Evolutionary conservation across 495 filamentous ascomycete species (phyloP).

Genomic region (Lepidopterella palustris): DNA sequence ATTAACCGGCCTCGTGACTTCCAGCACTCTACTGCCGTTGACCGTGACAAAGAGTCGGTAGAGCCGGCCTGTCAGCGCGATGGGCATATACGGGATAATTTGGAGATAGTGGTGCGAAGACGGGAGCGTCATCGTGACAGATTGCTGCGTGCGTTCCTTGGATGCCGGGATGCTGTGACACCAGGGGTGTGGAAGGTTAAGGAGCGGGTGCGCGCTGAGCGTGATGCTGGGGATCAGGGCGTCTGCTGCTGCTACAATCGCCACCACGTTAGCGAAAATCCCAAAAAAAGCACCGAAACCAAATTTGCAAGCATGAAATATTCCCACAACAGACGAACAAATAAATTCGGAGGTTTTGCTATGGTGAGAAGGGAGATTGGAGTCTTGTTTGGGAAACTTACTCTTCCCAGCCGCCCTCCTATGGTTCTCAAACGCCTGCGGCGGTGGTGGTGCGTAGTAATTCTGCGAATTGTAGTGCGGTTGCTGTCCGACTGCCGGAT

Average conservation of each 20-base stretch:
- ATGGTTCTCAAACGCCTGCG: slow-evolving; percentile 11
- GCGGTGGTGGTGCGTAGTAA: slow-evolving; percentile 19
- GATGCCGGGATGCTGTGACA: slow-evolving; percentile 55
- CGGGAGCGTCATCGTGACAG: slow-evolving; percentile 59
- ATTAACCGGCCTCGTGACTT: slow-evolving; percentile 23
- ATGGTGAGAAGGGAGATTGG: background rate
- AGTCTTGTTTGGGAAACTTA: slow-evolving; percentile 15
- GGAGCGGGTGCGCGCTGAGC: slow-evolving; percentile 57
- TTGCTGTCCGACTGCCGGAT: slow-evolving; percentile 17
- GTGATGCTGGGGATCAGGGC: slow-evolving; percentile 39
- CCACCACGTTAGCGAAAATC: too few relatives aligned
- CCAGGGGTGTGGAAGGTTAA: slow-evolving; percentile 45
- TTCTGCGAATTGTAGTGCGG: slow-evolving; percentile 16
- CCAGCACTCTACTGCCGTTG: slow-evolving; percentile 32
- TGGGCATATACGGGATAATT: slow-evolving; percentile 53
- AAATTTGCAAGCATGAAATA: slow-evolving; percentile 10
- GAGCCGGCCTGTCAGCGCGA: slow-evolving; percentile 51
- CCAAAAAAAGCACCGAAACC: too few relatives aligned
- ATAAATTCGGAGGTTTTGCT: background rate
- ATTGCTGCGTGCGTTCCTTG: slow-evolving; percentile 56
- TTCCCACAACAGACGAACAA: background rate
- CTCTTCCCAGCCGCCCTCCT: slow-evolving; percentile 22
- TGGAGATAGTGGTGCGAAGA: slow-evolving; percentile 57
- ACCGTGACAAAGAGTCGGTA: slow-evolving; percentile 58
- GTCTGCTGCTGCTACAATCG: slow-evolving; percentile 20